Evolutionary conservation across 1,284 basidiomycete species (phyloP), one percentile per base, ranked within the genome.

Genomic region (Inonotus hispidus): DNA sequence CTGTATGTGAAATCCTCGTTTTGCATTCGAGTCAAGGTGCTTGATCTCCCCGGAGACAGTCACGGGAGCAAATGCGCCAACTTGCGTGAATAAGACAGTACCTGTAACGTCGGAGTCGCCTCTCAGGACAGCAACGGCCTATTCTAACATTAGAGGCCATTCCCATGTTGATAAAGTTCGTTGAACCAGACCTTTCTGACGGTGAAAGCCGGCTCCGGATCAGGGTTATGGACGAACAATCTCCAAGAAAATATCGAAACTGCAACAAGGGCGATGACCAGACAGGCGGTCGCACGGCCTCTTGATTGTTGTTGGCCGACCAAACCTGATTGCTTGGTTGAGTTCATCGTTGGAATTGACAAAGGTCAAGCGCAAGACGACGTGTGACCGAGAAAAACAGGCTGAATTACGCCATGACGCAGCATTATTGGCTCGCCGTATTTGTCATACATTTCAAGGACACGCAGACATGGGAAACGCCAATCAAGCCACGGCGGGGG

Each of bases 1-100:
- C 88, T 92, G 89, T 65, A 92, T 74, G 72, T 92, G 91, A 77
- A 92, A 90, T 2, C 90, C 91, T 46, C 85, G 80, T 66, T 79
- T 71, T 21, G 84, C 78, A 58, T 79, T 77, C 14, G 85, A 75
- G 66, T 84, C 79, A 53, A 92, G 79, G 66, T 81, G 80, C 65
- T 76, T 77, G 66, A 92, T 76, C 62, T 82, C 77, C 49, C 88
- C 88, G 11, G 80, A 80, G 58, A 92, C 74, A 25, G 74, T 81
- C 59, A 91, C 86, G 41, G 83, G 79, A 19, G 77, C 79, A 56
- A 75, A 76, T 60, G 75, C 74, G 32, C 74, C 70, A 2, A 75
- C 67, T 71, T 92, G 90, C 47, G 79, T 76, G 72, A 92, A 90
- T 49, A 76, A 79, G 63, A 91, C 82, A 27, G 79, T 82, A 56